Evolutionary conservation across 2,329 filamentous ascomycete genomes (phyloP), one percentile per base, ranked within the genome.

Genomic region (Phyllosticta citrichinensis): DNA sequence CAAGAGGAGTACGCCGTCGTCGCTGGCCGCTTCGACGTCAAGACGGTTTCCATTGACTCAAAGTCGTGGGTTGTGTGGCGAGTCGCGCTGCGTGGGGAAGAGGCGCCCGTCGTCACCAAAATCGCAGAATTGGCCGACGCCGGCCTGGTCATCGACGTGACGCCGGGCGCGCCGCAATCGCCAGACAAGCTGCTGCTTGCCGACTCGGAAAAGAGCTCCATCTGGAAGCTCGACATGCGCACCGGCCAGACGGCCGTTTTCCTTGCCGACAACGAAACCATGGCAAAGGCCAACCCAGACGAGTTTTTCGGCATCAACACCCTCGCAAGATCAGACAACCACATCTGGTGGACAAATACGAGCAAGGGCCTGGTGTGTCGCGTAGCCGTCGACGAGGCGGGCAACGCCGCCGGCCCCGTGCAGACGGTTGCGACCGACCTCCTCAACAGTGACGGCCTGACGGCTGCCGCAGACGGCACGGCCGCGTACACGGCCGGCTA

Each of bases 271-370:
- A 17, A 17, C 40, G 59, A 57, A 27, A 61, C 59, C 11, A 61
- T 61, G 59, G 52, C 35, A 25, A 52, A 51, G 20, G 59, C 59
- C n/a, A 33, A 9, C 30, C 27, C 35, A 5, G 59, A 57, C 27
- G 59, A 61, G 47, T 61, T 27, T 56, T 61, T 61, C 51, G 59
- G 59, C 59, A 61, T 61, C 55, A 61, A 61, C 55, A 55, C 55
- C 55, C 20, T 61, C n/a, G 47, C 55, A 27, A 6, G 53, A n/a
- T 12, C 59, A 22, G n/a, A 61, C 59, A 55, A 55, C 55, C 20
- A 30, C 55, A 19, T 61, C 5, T 61, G 55, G 55, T 61, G 57
- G 55, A 61, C 59, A 50, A 61, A 61, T 55, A 61, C 59, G 40
- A 61, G 59, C 59, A 55, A 55, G 1, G 59, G 59, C 20, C 55